Evolutionary conservation across 495 filamentous ascomycete species (phyloP).

Genomic region (Xylaria telfairii): DNA sequence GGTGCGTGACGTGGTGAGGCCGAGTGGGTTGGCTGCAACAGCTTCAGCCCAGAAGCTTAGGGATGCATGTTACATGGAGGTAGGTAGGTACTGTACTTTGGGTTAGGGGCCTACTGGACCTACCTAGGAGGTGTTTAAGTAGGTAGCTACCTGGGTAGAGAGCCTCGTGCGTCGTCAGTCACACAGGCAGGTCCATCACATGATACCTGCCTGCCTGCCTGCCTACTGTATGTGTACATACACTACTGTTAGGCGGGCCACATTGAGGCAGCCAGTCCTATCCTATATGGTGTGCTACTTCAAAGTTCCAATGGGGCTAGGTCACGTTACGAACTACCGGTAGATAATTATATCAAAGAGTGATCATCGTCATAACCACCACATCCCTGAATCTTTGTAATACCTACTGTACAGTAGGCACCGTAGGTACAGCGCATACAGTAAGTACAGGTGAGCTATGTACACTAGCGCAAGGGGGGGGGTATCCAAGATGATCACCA

Average conservation of each 20-base stretch:
- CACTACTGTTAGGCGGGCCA: not conserved
- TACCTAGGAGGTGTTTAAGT: not conserved
- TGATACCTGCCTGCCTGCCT: not conserved
- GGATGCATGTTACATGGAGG: not conserved
- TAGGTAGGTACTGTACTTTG: not conserved
- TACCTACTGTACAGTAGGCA: too few species aligned
- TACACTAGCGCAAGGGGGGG: too few species aligned
- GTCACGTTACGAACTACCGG: not conserved
- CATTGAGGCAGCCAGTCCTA: not conserved
- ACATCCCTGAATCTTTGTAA: not conserved
- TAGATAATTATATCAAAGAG: not conserved
- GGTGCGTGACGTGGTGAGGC: conserved; percentile 20
- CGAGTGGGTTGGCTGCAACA: not conserved
- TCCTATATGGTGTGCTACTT: not conserved
- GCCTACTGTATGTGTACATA: not conserved
- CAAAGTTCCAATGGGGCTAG: not conserved
- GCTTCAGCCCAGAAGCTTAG: not conserved
- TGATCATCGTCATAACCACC: not conserved
- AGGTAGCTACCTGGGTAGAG: not conserved
- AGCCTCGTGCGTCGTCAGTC: not conserved
- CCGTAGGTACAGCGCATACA: too few species aligned
- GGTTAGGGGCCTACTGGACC: not conserved
- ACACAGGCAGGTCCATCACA: too few species aligned
- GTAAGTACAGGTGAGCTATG: too few species aligned
- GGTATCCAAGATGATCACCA: too few species aligned